These are phyloP conservation scores for Agrocybe chaxingu DNA, from an alignment of 768 basidiomycete species.

Conservation along the genomic window DNA sequence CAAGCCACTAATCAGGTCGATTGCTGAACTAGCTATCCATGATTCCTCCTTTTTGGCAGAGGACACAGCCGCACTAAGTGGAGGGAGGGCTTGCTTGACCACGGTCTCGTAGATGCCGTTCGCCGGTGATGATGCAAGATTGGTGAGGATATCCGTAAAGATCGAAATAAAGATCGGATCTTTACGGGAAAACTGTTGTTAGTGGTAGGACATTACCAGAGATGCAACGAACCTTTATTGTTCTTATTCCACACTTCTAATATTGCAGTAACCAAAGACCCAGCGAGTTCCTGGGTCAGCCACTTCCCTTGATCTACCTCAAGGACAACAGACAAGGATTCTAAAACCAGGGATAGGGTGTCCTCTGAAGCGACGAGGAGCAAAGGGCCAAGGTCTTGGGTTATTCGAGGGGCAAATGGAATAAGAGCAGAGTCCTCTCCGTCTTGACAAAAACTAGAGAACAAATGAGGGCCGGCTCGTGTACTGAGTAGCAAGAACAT, in stretches of 20 bases:
- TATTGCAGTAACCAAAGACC: conserved; percentile 60
- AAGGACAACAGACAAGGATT: conserved; percentile 78
- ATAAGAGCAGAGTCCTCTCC: conserved; percentile 57
- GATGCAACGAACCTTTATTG: conserved; percentile 59
- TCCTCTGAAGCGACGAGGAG: conserved; percentile 79
- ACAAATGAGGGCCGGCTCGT: conserved; percentile 5
- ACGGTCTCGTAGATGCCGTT: conserved; percentile 68
- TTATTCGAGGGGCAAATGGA: conserved; percentile 70
- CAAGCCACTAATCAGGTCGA: conserved; percentile 77
- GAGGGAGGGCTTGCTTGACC: conserved; percentile 70
- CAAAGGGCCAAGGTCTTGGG: conserved; percentile 82
- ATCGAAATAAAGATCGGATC: conserved; percentile 91
- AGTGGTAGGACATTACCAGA: neutral
- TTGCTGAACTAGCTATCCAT: conserved; percentile 75
- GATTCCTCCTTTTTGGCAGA: conserved; percentile 58
- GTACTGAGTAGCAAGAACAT: conserved; percentile 20
- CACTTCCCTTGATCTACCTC: conserved; percentile 71
- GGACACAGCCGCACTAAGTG: conserved; percentile 63
- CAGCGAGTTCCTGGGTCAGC: conserved; percentile 65
- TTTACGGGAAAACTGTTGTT: conserved; percentile 10
- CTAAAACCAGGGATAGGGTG: conserved; percentile 82
- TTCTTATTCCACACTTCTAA: conserved; percentile 86
- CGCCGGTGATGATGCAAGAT: conserved; percentile 60
- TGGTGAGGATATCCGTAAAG: conserved; percentile 73
- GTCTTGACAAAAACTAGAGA: conserved; percentile 62